Base-by-base conservation (phyloP, 495 filamentous ascomycete species). In the Bacidia gigantensis region DNA sequence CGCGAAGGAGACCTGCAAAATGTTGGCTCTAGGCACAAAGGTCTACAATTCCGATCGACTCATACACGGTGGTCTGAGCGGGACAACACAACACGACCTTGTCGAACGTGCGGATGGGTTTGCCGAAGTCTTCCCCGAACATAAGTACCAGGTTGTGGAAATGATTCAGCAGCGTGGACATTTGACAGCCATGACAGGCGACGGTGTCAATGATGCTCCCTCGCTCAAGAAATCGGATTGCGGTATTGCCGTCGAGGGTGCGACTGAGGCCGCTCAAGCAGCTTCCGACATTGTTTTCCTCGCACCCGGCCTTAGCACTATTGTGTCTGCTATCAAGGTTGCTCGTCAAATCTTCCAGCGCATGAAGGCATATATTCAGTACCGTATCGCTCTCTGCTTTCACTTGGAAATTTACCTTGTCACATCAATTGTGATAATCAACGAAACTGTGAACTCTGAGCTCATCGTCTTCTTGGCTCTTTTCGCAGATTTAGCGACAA, bases 101-200 rank as follows among this genome's bases (percentile, higher is more conserved):
- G 80, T 83, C 56, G 82, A 86, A 69, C 79, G 81, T 62, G 82
- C 81, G 56, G 82, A 86, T 65, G 82, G 82, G 29, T 62, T 62
- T 43, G 84, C 84, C 60, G 89, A 95, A 68, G 89, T 95, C 40
- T 96, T 94, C 76, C 89, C 89, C 52, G 87, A 96, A 69, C 89
- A 96, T 74, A 96, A 96, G 76, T 94, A 90, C 70, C 89, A 94
- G 59, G 89, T 96, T 62, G 89, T 96, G 58, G 86, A 94, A 68
- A 93, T 95, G 71, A 81, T 96, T 25, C 89, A 96, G 70, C 86
- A 95, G 70, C 86, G 89, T 75, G 89, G 89, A 60, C 90, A 94
- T 75, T 75, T 95, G 39, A 89, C 93, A 68, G 89, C 89, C 60
- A 96, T 96, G 89, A 96, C 89, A 69, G 89, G 89, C 71, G 89